Conservation (phyloP, 1,284 basidiomycete genomes). For the Trichosporon faecale region DNA sequence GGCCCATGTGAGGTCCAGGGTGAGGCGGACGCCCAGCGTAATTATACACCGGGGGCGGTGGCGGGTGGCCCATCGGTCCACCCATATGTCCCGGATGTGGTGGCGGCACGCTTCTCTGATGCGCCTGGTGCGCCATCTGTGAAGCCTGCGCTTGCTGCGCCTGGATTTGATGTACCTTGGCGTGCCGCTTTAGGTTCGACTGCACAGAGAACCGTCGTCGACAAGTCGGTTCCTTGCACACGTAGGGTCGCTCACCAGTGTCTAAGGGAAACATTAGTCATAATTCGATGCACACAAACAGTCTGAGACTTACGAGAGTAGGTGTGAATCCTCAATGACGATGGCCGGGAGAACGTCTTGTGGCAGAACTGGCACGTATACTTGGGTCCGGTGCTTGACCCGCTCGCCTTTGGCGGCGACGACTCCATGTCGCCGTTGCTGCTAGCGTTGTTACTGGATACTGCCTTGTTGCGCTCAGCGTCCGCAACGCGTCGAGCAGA, state of each 20-base stretch:
- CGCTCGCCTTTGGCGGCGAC: conserved; percentile 21
- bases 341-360: conserved; percentile 48
- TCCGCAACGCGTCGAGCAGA: conserved; percentile 38
- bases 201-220: conserved; percentile 48
- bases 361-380: conserved; percentile 46
- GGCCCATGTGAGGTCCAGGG: conserved; percentile 7
- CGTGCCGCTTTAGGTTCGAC: conserved; percentile 49
- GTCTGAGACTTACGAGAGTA: conserved; percentile 46
- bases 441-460: conserved; percentile 13
- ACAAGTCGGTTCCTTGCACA: conserved; percentile 44
- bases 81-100: conserved; percentile 15
- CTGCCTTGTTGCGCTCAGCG: conserved; percentile 29
- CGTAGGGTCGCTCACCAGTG: conserved; percentile 48
- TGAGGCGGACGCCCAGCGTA: conserved; percentile 1
- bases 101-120: conserved; percentile 19
- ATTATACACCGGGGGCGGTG: conserved; percentile 11
- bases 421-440: conserved; percentile 21
- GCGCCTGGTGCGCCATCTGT: conserved; percentile 18
- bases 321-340: conserved; percentile 46
- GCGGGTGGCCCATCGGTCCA: conserved; percentile 8
- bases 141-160: conserved; percentile 21
- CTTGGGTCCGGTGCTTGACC: conserved; percentile 37
- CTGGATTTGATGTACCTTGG: conserved; percentile 44
- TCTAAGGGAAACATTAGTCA: conserved; percentile 29
- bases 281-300: background rate